Evolutionary conservation across 1,139 yeast genomes (phyloP), one percentile per base, ranked within the genome.

Genomic region (Suhomyces bokatorum): DNA sequence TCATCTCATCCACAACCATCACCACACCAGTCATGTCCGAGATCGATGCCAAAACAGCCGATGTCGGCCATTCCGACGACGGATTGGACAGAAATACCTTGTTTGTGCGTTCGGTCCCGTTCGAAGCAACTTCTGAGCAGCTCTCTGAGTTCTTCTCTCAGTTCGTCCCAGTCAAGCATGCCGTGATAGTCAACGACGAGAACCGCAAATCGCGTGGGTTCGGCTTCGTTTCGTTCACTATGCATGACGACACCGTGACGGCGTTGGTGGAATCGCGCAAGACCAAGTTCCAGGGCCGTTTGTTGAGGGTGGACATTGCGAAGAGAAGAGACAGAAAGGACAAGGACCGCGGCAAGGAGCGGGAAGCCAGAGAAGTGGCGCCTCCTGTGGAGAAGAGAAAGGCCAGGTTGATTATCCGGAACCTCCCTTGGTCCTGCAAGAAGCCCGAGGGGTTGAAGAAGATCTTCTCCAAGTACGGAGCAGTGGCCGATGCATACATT

Each of bases 391-490:
- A 80, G 54, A 85, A 84, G 60, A 80, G 95, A 64, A 78, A 83
- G 56, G 93, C 97, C 4, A 80, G 97, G 56, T 72, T 93, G 49
- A 91, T 93, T 56, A 75, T 93, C 39, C 80, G 99, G 62, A 93
- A 93, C 63, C 78, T 93, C 64, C 99, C 99, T 16, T 93, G 99
- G 99, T 85, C 97, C 9, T 83, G 95, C 40, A 82, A 93, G 63
- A 83, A 85, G 50, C 85, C 95, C 5, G 81, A 80, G 10, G 81
- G 78, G 43, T 73, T 93, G 58, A 83, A 80, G 60, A 83, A 83
- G 55, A 60, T 83, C 10, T 95, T 93, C 59, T 70, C 77, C 47
- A 83, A 81, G 59, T 93, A 72, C 60, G 99, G 99, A 42, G 85
- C 87, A 37, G 97, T 93, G 26, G 81, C 80, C 38, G 97, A 91